A percentile compares a stretch with the other conserved stretches of the same genome.
phyloP scores from a whole-genome alignment of 129 eudicot species.

The Helianthus tuberosus region DNA sequence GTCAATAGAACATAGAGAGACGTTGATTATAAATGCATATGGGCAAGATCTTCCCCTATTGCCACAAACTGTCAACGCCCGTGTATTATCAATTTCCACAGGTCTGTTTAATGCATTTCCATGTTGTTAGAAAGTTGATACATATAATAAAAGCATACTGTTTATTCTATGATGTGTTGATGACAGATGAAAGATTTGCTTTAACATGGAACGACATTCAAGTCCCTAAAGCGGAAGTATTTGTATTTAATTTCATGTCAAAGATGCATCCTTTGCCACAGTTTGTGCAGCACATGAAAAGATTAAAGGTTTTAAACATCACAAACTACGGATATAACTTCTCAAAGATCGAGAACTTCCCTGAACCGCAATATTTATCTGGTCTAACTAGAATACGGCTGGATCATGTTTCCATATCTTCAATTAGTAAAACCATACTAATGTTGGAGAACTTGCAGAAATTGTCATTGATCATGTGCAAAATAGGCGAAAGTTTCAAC shows the following conservation, averaged over 20 bases:
- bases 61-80: conserved; percentile 30
- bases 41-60: conserved; percentile 33
- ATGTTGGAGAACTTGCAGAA: conserved; percentile 37
- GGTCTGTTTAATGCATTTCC: conserved; percentile 15
- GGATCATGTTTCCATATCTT: conserved; percentile 40
- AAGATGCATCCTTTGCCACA: conserved; percentile 37
- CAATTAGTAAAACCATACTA: conserved; percentile 12
- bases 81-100: conserved; percentile 43
- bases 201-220: conserved; percentile 38
- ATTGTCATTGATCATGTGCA: conserved; percentile 45
- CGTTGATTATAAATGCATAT: conserved; percentile 34
- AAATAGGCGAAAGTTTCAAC: conserved; percentile 29
- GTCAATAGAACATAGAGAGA: conserved; percentile 28
- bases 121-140: background rate
- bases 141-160: background rate
- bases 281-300: conserved; percentile 21
- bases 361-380: conserved; percentile 16
- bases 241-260: conserved; percentile 44
- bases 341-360: conserved; percentile 34
- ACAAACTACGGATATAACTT: conserved; percentile 46
- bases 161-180: background rate
- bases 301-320: conserved; percentile 44
- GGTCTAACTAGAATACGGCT: conserved; percentile 40
- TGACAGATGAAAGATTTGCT: conserved; percentile 43
- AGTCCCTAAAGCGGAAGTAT: conserved; percentile 43